Evolutionary conservation across 495 filamentous ascomycete genomes (phyloP).

Genomic region (Aspergillus mulundensis): DNA sequence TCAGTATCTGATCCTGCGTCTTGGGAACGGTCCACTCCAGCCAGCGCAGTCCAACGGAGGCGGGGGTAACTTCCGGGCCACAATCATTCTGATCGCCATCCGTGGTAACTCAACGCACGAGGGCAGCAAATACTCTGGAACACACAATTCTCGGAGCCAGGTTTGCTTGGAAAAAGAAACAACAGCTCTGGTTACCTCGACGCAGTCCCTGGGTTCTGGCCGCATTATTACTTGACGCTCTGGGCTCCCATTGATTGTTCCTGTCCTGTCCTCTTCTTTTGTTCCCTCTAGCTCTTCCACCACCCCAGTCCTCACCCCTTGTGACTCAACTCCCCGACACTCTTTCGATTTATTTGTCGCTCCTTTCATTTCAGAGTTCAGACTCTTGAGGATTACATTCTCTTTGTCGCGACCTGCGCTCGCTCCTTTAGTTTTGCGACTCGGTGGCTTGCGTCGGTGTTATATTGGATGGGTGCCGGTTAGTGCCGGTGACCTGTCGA

Average conservation of each 20-base stretch:
- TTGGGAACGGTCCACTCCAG: not conserved
- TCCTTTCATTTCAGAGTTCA: slow-evolving; percentile 5
- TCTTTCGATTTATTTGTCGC: slow-evolving; percentile 8
- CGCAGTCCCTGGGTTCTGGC: not conserved
- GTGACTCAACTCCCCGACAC: not conserved
- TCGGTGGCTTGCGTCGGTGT: slow-evolving; percentile 27
- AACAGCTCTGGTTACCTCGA: not conserved
- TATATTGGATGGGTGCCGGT: slow-evolving; percentile 31
- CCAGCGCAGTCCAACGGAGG: not conserved
- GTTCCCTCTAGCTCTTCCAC: slow-evolving; percentile 2
- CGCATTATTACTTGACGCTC: not conserved
- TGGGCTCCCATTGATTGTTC: not conserved
- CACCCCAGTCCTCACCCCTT: not conserved
- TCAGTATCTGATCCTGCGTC: not conserved
- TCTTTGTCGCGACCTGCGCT: slow-evolving; percentile 8
- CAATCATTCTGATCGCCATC: not conserved
- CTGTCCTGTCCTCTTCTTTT: slow-evolving; percentile 1
- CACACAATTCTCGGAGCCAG: not conserved
- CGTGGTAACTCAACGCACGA: slow-evolving; percentile 15
- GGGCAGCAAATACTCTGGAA: slow-evolving; percentile 6
- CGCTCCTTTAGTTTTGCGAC: slow-evolving; percentile 10
- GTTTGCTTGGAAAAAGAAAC: slow-evolving; percentile 3
- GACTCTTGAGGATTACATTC: slow-evolving; percentile 4
- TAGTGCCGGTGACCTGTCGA: slow-evolving; percentile 29
- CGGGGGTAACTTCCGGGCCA: slow-evolving; percentile 14